Percentiles rank a stretch among this genome's conserved stretches.
Evolutionary conservation across 2,329 filamentous ascomycete species (phyloP).

Genomic region (Verticillium zaregamsianum): DNA sequence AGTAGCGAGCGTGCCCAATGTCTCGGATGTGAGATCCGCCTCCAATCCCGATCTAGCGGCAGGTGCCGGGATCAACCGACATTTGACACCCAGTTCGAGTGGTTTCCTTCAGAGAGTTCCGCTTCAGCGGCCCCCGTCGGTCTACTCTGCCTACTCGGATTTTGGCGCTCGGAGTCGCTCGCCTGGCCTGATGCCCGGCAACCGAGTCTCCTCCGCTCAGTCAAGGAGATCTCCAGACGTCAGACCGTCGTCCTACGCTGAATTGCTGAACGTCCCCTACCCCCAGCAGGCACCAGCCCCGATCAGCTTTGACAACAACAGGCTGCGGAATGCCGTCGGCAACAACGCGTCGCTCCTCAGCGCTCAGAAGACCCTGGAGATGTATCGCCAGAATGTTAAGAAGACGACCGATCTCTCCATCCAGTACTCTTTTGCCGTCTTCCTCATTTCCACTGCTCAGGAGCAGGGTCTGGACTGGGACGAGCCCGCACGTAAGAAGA

Average conservation of each 20-base stretch:
- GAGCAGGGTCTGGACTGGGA: conserved; percentile 61
- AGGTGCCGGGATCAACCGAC: conserved; percentile 48
- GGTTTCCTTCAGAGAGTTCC: conserved; percentile 52
- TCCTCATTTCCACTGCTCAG: conserved; percentile 84
- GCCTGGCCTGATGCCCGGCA: conserved; percentile 39
- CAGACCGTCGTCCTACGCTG: conserved; percentile 50
- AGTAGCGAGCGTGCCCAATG: conserved; percentile 37
- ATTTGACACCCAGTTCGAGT: conserved; percentile 54
- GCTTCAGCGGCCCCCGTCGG: conserved; percentile 66
- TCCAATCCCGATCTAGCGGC: conserved; percentile 52
- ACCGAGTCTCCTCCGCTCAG: conserved; percentile 43
- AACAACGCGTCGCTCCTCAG: conserved; percentile 88
- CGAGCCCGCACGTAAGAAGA: conserved; percentile 39
- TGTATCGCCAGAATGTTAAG: conserved; percentile 96
- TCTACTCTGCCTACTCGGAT: conserved; percentile 73
- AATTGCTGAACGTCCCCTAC: conserved; percentile 67
- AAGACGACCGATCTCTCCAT: conserved; percentile 89
- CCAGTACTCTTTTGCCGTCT: conserved; percentile 95
- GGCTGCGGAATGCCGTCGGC: conserved; percentile 74
- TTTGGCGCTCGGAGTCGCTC: conserved; percentile 60
- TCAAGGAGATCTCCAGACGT: conserved; percentile 53
- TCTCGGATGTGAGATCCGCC: conserved; percentile 34
- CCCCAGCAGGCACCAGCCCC: conserved; percentile 69
- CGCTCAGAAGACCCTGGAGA: conserved; percentile 89
- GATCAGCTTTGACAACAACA: conserved; percentile 73